Conservation (phyloP, 306 rosid species). For the Pterocarpus macrocarpus region DNA sequence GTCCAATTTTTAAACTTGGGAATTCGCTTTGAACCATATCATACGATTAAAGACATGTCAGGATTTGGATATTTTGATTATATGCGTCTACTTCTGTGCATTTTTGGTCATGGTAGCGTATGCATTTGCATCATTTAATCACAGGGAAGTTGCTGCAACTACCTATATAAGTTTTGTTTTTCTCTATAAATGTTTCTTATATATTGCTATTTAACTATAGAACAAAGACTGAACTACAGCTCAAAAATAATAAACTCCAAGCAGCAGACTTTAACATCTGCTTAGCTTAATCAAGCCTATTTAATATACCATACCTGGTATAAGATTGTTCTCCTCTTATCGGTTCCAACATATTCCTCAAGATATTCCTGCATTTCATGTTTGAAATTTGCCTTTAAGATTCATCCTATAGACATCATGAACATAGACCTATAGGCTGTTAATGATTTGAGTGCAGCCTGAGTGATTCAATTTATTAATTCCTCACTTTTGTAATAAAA, state of each 20-base stretch:
- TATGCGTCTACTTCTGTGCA: background rate
- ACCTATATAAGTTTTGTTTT: background rate
- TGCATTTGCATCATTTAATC: constrained; percentile 26
- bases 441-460: constrained; percentile 4
- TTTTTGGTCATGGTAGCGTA: background rate
- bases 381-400: constrained; percentile 17
- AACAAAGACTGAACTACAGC: constrained; percentile 11
- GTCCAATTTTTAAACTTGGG: constrained; percentile 5
- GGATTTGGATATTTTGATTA: background rate
- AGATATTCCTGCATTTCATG: constrained; percentile 85
- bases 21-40: background rate
- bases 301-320: constrained; percentile 69
- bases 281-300: constrained; percentile 13
- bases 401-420: constrained; percentile 15
- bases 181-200: constrained; percentile 18
- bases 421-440: constrained; percentile 27
- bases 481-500: background rate
- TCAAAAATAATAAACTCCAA: constrained; percentile 24
- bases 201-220: constrained; percentile 19
- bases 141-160: constrained; percentile 19
- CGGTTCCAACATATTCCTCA: constrained; percentile 78
- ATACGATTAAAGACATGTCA: background rate
- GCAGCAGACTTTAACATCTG: background rate
- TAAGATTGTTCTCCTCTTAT: constrained; percentile 73
- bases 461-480: constrained; percentile 20